These are phyloP conservation scores for Arthrinium phaeospermum DNA, from an alignment of 2,329 filamentous ascomycete species.

Conservation along the genomic window DNA sequence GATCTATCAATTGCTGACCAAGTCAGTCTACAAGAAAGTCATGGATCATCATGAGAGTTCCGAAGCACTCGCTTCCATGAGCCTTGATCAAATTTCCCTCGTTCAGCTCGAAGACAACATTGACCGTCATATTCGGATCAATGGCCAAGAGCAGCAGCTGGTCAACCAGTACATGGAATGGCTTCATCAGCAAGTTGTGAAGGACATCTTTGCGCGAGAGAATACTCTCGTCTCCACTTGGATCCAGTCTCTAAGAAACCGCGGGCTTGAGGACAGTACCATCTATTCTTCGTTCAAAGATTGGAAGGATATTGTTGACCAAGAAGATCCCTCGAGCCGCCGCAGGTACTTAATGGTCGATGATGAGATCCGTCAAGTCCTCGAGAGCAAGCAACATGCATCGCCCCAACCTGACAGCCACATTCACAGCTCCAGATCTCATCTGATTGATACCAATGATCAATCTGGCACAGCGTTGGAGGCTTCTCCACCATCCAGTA, in stretches of 20 bases:
- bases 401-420: background rate
- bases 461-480: background rate
- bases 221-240: conserved; percentile 29
- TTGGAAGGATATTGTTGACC: conserved; percentile 31
- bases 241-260: conserved; percentile 28
- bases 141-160: conserved; percentile 23
- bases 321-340: conserved; percentile 31
- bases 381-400: conserved; percentile 19
- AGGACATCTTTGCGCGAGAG: conserved; percentile 29
- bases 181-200: conserved; percentile 35
- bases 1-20: background rate
- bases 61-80: conserved; percentile 20
- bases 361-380: conserved; percentile 30
- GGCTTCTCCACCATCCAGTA: background rate
- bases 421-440: background rate
- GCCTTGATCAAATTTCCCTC: conserved; percentile 26
- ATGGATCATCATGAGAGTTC: conserved; percentile 29
- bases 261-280: conserved; percentile 26
- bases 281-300: conserved; percentile 30
- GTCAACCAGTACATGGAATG: conserved; percentile 33
- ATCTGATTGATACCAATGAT: conserved; percentile 15
- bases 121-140: conserved; percentile 2
- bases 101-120: conserved; percentile 28
- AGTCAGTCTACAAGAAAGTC: background rate
- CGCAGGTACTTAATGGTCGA: conserved; percentile 36